Evolutionary conservation across 2,329 filamentous ascomycete genomes (phyloP).

Genomic region (Lasiodiplodia citricola): DNA sequence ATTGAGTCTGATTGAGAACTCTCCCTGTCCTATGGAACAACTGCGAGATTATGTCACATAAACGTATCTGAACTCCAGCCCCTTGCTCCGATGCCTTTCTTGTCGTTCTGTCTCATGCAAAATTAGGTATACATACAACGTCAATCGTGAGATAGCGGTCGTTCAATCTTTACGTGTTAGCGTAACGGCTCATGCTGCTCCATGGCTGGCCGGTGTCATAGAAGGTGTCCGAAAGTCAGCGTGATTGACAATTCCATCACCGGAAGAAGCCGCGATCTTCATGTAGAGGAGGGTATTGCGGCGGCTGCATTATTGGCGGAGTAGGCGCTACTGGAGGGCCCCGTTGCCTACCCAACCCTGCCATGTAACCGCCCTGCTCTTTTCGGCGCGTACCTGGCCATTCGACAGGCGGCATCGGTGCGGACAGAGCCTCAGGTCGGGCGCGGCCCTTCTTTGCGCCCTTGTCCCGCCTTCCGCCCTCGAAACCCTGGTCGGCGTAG

Average conservation of each 20-base stretch:
- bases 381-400: conserved; percentile 20
- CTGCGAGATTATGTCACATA: not conserved
- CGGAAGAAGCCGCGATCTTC: conserved; percentile 18
- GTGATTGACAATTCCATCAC: not conserved
- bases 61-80: not conserved
- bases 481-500: conserved; percentile 43
- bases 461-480: conserved; percentile 33
- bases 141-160: not conserved
- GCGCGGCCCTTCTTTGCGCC: conserved; percentile 42
- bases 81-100: not conserved
- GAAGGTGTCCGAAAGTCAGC: not conserved
- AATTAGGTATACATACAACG: not conserved
- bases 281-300: conserved; percentile 8
- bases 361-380: conserved; percentile 31
- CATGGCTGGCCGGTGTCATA: not conserved
- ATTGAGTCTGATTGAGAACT: not conserved
- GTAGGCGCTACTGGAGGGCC: conserved; percentile 42
- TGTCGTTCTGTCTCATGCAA: not conserved
- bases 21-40: not conserved
- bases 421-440: conserved; percentile 37
- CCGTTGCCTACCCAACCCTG: conserved; percentile 34
- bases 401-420: conserved; percentile 31
- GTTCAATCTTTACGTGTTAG: not conserved
- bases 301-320: conserved; percentile 34
- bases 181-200: not conserved